Base-by-base conservation (phyloP, 495 filamentous ascomycete species). In the Neurospora tetrasperma region DNA sequence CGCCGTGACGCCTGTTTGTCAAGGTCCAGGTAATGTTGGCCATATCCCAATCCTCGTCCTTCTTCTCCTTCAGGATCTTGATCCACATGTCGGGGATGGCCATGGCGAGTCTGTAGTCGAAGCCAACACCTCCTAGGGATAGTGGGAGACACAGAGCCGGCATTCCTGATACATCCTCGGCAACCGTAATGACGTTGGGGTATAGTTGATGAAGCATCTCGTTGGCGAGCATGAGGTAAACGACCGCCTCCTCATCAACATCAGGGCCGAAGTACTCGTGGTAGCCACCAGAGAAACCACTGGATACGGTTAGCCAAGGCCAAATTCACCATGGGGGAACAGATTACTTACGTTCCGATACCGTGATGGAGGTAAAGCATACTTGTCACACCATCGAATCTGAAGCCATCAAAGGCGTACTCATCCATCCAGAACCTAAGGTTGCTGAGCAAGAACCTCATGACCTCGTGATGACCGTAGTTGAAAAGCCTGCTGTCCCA, bases 341-440 rank as follows among this genome's bases (percentile, higher is more conserved):
- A n/a, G 0, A 6, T 71, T 70, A 92, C 93, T 85, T 85, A 97
- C 94, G 93, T 95, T 88, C 96, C 96, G 83, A 99, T 98, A 42
- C 96, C 96, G 80, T 99, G 96, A 80, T 99, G 95, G 14, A 84
- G 84, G 80, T 99, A 99, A 72, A 99, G 90, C 92, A 99, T 99
- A 80, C 94, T 97, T 16, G 96, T 98, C 43, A 99, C 96, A 74
- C 96, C 96, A 79, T 99, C 96, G 79, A 99, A 99, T 66, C 96
- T 88, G 87, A 98, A 99, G 27, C 96, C 96, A 79, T 98, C 96
- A 80, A 99, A 98, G 69, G 88, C 81, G 78, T 98, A 99, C 79
- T 98, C 95, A 72, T 99, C 96, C 95, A 99, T 98, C 92, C 96
- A 99, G 85, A 97, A 99, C 35, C 96, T 88, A 72, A 99, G 85